Conservation (phyloP, 805 yeast genomes). For the Yarrowia yakushimensis region DNA sequence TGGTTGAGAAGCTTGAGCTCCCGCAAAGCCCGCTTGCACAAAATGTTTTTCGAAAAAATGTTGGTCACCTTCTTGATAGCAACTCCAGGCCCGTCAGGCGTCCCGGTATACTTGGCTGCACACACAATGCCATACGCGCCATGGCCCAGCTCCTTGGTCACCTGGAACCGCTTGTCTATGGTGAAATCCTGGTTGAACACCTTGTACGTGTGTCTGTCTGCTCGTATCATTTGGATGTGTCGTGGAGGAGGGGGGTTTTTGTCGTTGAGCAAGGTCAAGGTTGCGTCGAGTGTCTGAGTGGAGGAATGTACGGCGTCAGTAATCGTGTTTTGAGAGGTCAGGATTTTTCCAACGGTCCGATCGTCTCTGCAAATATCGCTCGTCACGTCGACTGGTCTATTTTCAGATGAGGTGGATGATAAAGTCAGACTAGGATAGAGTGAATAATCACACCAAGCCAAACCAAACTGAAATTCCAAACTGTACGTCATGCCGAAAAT, state of each 20-base stretch:
- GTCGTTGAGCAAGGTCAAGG: background rate
- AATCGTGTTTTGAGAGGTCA: background rate
- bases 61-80: conserved; percentile 96
- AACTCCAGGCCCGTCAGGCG: conserved; percentile 73
- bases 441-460: conserved; percentile 8
- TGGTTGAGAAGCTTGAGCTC: conserved; percentile 87
- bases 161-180: conserved; percentile 81
- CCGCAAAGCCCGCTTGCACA: conserved; percentile 87
- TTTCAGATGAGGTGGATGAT: background rate
- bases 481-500: background rate
- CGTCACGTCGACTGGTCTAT: background rate
- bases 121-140: conserved; percentile 98
- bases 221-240: conserved; percentile 27
- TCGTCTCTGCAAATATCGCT: background rate
- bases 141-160: conserved; percentile 91
- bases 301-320: too few species aligned
- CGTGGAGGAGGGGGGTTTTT: too few species aligned
- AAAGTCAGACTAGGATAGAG: conserved; percentile 18
- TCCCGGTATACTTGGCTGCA: conserved; percentile 77
- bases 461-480: background rate
- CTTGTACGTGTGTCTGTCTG: conserved; percentile 46
- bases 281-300: too few species aligned
- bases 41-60: conserved; percentile 83
- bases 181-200: conserved; percentile 89
- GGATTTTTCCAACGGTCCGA: too few species aligned